A percentile compares a stretch with the other conserved stretches of the same genome.
Conservation (phyloP, 1,139 yeast species). For the Geotrichum aggregatum region DNA sequence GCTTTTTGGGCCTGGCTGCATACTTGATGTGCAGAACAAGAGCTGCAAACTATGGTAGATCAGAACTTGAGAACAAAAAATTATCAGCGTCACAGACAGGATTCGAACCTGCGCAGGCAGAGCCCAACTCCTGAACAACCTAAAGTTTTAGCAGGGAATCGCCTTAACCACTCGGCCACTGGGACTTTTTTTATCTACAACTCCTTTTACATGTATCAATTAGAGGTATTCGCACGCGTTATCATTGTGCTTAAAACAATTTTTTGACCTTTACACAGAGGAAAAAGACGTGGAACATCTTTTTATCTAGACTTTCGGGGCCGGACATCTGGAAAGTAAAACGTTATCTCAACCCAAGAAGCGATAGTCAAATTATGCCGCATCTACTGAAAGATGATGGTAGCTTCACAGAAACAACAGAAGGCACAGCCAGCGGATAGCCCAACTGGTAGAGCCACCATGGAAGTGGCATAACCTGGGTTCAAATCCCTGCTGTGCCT, state of each 20-base stretch:
- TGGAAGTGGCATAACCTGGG: too few species aligned
- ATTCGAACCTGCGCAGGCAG: slow-evolving; percentile 87
- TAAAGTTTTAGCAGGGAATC: slow-evolving; percentile 63
- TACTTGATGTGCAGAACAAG: too few species aligned
- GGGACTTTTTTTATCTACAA: slow-evolving; percentile 44
- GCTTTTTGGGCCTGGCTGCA: too few species aligned
- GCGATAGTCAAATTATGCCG: slow-evolving; percentile 1
- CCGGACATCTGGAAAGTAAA: background rate
- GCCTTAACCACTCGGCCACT: slow-evolving; percentile 90
- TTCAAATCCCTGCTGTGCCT: too few species aligned
- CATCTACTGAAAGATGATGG: slow-evolving; percentile 3
- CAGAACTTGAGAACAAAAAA: background rate
- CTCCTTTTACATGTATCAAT: too few species aligned
- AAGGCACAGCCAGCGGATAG: too few species aligned
- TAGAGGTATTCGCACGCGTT: too few species aligned
- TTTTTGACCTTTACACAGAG: too few species aligned
- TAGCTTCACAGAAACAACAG: background rate
- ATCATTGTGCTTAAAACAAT: too few species aligned
- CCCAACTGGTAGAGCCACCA: too few species aligned
- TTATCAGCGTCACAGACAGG: slow-evolving; percentile 67
- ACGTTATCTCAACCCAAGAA: background rate
- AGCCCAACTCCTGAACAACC: slow-evolving; percentile 70
- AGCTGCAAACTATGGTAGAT: slow-evolving; percentile 12
- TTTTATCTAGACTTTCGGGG: background rate
- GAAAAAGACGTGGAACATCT: background rate